These are phyloP conservation scores for Russula sp. DNA, from an alignment of 768 basidiomycete genomes.

Conservation along the genomic window DNA sequence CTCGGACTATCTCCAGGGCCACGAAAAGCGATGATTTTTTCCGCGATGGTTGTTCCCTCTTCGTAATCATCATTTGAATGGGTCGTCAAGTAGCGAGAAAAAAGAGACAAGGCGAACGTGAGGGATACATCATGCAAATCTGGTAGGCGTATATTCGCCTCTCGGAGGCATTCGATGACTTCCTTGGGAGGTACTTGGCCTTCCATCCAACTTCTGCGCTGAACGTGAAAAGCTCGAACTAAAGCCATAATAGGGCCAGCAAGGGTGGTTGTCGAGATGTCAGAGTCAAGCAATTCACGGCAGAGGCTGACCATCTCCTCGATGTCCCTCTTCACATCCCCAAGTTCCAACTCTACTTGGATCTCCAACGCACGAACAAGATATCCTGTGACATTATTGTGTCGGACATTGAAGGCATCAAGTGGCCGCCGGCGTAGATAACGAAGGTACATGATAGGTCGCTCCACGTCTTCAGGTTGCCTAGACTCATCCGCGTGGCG, in stretches of 20 bases:
- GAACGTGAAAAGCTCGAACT: background rate
- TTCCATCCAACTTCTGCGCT: background rate
- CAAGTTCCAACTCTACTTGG: background rate
- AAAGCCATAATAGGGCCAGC: background rate
- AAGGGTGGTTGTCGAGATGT: background rate
- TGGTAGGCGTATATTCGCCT: background rate
- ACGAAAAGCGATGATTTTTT: background rate
- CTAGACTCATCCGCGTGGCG: background rate
- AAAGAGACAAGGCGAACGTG: background rate
- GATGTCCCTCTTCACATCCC: background rate
- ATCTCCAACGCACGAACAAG: background rate
- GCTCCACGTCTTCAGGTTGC: background rate
- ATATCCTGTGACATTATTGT: background rate
- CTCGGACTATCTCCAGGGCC: background rate
- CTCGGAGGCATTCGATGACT: background rate
- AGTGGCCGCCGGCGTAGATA: background rate
- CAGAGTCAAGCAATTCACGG: background rate
- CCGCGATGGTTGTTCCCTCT: background rate
- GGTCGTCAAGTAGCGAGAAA: background rate
- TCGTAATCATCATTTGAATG: background rate
- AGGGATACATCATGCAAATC: background rate
- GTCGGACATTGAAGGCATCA: background rate
- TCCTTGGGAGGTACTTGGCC: background rate
- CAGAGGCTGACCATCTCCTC: background rate
- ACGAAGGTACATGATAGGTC: background rate